Evolutionary conservation across 352 stramenopile species (phyloP), one percentile per base, ranked within the genome.

Genomic region (Phytopythium oedochilum): DNA sequence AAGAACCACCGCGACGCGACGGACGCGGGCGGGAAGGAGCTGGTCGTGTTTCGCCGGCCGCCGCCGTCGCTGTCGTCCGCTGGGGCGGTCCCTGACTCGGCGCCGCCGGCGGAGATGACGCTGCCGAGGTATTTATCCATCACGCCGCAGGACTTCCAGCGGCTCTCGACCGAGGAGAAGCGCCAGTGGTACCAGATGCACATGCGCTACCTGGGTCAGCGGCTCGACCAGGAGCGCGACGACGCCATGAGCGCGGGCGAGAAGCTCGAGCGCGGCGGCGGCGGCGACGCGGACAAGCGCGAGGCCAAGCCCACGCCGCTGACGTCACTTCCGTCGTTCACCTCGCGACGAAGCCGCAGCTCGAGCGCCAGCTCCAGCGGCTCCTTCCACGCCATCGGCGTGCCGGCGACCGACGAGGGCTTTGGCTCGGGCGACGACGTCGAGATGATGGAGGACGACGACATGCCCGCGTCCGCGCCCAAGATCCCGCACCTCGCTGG

Each of bases 371-470:
- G 58, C 42, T 73, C 60, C 3, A 72, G 58, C 39, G 61, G 61
- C 9, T 73, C 65, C 32, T 78, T 73, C 51, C 71, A 63, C 46
- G 57, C 72, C 25, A 40, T 79, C 18, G 64, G 63, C 49, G 69
- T 78, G 26, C 68, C 65, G 0, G 65, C 53, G 20, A 72, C 47
- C 1, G 66, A 75, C 55, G 61, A 71, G 61, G 60, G 40, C 36
- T 9, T 61, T 59, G 51, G 53, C 61, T 60, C 58, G 54, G 64
- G 52, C 43, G 71, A 74, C n/a, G 72, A 82, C 46, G 65, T 74
- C 34, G 78, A 80, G 43, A 83, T 83, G 70, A 69, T 70, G 57
- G 64, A 73, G 49, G 64, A 70, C 28, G 45, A 66, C 26, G 72
- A 68, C 11, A 44, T 65, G 11, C 38, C 53, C 15, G 56, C 44